Conservation (phyloP, 768 basidiomycete genomes). For the Mycena vitilis region DNA sequence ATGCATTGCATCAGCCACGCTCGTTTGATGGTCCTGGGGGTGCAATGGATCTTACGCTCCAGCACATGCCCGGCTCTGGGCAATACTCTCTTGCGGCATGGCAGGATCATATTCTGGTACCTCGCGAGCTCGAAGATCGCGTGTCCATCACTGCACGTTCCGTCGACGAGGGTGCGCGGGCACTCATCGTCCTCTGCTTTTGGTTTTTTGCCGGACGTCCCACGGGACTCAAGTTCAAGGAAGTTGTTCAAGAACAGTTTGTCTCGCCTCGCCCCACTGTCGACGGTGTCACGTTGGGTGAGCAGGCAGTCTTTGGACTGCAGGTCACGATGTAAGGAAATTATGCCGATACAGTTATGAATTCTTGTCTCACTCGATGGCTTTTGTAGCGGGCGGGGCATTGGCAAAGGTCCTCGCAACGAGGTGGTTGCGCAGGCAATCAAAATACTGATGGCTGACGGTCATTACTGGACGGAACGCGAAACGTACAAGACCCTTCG, state of each 20-base stretch:
- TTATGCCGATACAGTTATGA: neutral
- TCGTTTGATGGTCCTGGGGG: no score
- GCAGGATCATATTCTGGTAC: constrained; percentile 1
- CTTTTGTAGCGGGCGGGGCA: neutral
- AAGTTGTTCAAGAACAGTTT: constrained; percentile 11
- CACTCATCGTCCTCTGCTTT: neutral
- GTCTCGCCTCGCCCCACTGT: neutral
- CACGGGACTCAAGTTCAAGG: constrained; percentile 5
- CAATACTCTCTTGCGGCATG: neutral
- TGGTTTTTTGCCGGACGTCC: constrained; percentile 6
- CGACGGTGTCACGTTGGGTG: neutral
- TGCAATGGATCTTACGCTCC: neutral
- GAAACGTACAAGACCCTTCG: constrained; percentile 3
- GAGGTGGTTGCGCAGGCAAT: constrained; percentile 3
- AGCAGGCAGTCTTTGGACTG: neutral
- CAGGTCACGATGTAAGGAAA: neutral
- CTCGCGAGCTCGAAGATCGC: neutral
- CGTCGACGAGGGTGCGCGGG: constrained; percentile 4
- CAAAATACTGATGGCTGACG: constrained; percentile 5
- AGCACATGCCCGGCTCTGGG: constrained; percentile 1
- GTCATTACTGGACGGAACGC: constrained; percentile 7
- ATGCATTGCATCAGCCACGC: no score
- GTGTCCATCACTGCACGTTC: neutral
- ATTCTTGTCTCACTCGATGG: neutral
- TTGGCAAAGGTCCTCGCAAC: constrained; percentile 10